These are phyloP conservation scores for Phytophthora sp. DNA, from an alignment of 352 stramenopile genomes.

Conservation along the genomic window DNA sequence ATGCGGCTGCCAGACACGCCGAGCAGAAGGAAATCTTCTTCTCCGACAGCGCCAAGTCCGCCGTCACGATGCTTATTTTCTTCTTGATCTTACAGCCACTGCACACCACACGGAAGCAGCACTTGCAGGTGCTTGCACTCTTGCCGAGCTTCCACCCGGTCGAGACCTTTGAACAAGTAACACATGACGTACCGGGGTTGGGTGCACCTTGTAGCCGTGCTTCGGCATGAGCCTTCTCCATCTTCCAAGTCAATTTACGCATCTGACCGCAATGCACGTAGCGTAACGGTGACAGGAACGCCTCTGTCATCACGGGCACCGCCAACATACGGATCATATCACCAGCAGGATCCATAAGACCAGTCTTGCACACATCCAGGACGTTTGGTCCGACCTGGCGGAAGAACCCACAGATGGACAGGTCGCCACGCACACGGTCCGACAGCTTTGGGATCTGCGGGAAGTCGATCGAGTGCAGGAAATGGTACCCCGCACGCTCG, in stretches of 20 bases:
- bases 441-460: slow-evolving; percentile 44
- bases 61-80: slow-evolving; percentile 45
- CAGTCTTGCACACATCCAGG: slow-evolving; percentile 54
- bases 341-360: slow-evolving; percentile 39
- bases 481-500: slow-evolving; percentile 59
- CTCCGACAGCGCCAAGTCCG: slow-evolving; percentile 37
- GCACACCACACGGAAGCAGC: slow-evolving; percentile 43
- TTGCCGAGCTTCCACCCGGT: slow-evolving; percentile 35
- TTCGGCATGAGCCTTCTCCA: slow-evolving; percentile 41
- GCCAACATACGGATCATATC: slow-evolving; percentile 48
- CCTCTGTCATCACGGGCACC: slow-evolving; percentile 40
- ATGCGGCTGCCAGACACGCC: slow-evolving; percentile 35
- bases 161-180: slow-evolving; percentile 29
- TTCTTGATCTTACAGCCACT: slow-evolving; percentile 46
- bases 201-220: slow-evolving; percentile 30
- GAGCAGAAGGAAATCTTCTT: slow-evolving; percentile 44
- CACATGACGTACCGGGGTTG: slow-evolving; percentile 30
- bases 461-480: slow-evolving; percentile 68
- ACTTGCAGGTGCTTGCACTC: slow-evolving; percentile 34
- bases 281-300: slow-evolving; percentile 41
- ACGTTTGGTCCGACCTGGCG: slow-evolving; percentile 49
- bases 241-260: slow-evolving; percentile 68
- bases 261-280: slow-evolving; percentile 60
- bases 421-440: slow-evolving; percentile 40
- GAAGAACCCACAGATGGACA: slow-evolving; percentile 61